phyloP scores from a whole-genome alignment of 257 asterid species.

The Plectranthus barbatus region DNA sequence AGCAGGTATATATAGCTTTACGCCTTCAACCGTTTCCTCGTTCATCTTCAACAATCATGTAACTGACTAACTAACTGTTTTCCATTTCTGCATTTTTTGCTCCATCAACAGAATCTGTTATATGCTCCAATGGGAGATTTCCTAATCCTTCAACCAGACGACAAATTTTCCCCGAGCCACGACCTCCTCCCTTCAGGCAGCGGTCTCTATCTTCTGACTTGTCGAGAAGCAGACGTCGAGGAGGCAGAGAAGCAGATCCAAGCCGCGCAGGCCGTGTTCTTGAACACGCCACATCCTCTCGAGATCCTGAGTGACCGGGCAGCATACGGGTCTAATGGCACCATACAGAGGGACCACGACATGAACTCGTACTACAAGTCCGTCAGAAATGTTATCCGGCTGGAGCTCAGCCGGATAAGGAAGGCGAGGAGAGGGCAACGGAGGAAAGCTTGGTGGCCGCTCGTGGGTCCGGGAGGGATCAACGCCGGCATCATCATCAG shows the following conservation, averaged over 20 bases:
- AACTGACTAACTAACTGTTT: background rate
- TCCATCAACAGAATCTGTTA: conserved; percentile 54
- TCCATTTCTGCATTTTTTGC: background rate
- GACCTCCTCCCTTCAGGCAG: conserved; percentile 86
- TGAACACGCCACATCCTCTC: conserved; percentile 90
- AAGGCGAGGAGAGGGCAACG: conserved; percentile 47
- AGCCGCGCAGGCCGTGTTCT: conserved; percentile 52
- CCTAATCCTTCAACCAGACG: conserved; percentile 85
- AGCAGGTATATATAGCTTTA: conserved; percentile 50
- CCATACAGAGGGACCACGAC: conserved; percentile 84
- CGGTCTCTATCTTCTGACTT: conserved; percentile 62
- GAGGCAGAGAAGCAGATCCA: conserved; percentile 55
- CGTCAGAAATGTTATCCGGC: conserved; percentile 50
- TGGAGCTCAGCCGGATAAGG: conserved; percentile 54
- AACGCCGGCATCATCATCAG: conserved; percentile 31
- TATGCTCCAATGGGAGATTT: conserved; percentile 83
- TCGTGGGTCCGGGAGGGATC: conserved; percentile 34
- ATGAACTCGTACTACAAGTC: conserved; percentile 66
- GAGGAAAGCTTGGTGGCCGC: conserved; percentile 64
- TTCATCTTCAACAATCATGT: background rate
- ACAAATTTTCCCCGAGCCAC: conserved; percentile 76
- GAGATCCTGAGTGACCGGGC: conserved; percentile 80
- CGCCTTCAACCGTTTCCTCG: no score
- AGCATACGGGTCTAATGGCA: conserved; percentile 86
- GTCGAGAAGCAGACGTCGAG: conserved; percentile 26